Evolutionary conservation across 169 alveolate species (phyloP).

Genomic region (Cryptosporidium andersoni): DNA sequence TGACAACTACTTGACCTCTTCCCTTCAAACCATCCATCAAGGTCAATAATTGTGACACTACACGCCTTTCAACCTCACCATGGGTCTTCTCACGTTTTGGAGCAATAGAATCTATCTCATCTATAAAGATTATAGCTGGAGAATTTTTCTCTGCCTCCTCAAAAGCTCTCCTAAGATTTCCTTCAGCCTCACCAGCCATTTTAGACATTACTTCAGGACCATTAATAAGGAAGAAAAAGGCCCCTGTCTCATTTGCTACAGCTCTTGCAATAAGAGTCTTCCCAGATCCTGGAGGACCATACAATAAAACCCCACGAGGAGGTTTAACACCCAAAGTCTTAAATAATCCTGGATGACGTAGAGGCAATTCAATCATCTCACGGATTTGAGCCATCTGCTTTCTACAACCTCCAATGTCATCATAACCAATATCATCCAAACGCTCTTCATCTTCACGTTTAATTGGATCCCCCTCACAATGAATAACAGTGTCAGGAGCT

Average conservation of each 20-base stretch:
- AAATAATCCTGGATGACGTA: constrained; percentile 98
- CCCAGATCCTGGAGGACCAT: constrained; percentile 99
- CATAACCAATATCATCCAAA: constrained; percentile 99
- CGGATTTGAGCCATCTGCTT: constrained; percentile 98
- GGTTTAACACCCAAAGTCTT: constrained; percentile 99
- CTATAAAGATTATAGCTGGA: constrained; percentile 99
- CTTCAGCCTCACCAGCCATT: constrained; percentile 99
- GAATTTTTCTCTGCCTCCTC: constrained; percentile 98
- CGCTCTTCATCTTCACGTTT: constrained; percentile 99
- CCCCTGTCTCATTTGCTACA: constrained; percentile 99
- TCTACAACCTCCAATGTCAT: constrained; percentile 99
- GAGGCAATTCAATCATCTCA: constrained; percentile 98
- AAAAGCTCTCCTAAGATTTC: constrained; percentile 96
- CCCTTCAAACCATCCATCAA: constrained; percentile 99
- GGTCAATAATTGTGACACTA: constrained; percentile 97
- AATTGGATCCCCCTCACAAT: constrained; percentile 97
- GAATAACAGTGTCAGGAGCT: constrained; percentile 98
- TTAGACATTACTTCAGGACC: constrained; percentile 98
- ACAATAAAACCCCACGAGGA: constrained; percentile 99
- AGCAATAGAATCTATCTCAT: constrained; percentile 99
- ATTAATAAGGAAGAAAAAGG: constrained; percentile 93
- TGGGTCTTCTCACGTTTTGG: constrained; percentile 99
- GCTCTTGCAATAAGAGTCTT: constrained; percentile 99
- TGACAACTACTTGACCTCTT: constrained; percentile 98
- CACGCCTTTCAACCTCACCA: constrained; percentile 99